These are phyloP conservation scores for Talaromyces ruber DNA, from an alignment of 495 filamentous ascomycete species.

Conservation along the genomic window DNA sequence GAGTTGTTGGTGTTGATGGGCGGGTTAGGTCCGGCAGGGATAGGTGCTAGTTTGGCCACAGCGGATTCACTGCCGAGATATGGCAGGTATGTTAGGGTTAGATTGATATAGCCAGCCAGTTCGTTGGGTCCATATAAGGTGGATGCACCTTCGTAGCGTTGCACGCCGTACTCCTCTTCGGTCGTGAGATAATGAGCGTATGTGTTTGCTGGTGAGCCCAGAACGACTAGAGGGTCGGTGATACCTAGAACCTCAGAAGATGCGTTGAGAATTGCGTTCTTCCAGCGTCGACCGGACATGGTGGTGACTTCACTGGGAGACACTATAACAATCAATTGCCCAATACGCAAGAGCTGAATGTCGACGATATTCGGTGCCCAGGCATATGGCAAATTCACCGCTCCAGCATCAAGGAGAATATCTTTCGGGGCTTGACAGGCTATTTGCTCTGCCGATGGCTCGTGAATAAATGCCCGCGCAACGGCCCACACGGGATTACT, in stretches of 20 bases:
- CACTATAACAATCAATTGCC: conserved; percentile 80
- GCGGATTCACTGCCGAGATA: conserved; percentile 46
- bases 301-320: conserved; percentile 89
- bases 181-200: conserved; percentile 97
- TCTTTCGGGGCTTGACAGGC: conserved; percentile 80
- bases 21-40: conserved; percentile 53
- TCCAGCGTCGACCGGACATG: conserved; percentile 93
- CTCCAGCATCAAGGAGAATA: conserved; percentile 83
- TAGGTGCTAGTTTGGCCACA: conserved; percentile 35
- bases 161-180: conserved; percentile 80
- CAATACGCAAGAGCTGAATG: conserved; percentile 79
- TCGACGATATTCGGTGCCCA: conserved; percentile 95
- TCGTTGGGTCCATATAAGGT: conserved; percentile 93
- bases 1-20: conserved; percentile 76
- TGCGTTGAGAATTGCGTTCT: conserved; percentile 60
- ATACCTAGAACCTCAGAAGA: conserved; percentile 37
- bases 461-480: conserved; percentile 63
- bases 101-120: conserved; percentile 81
- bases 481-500: conserved; percentile 72
- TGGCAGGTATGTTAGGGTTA: conserved; percentile 63
- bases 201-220: conserved; percentile 90
- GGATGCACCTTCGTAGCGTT: conserved; percentile 92
- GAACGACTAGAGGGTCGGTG: conserved; percentile 61
- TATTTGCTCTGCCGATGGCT: conserved; percentile 61
- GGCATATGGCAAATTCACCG: conserved; percentile 66